Base-by-base conservation (phyloP, 306 rosid genomes). In the Prunus fruticosa region DNA sequence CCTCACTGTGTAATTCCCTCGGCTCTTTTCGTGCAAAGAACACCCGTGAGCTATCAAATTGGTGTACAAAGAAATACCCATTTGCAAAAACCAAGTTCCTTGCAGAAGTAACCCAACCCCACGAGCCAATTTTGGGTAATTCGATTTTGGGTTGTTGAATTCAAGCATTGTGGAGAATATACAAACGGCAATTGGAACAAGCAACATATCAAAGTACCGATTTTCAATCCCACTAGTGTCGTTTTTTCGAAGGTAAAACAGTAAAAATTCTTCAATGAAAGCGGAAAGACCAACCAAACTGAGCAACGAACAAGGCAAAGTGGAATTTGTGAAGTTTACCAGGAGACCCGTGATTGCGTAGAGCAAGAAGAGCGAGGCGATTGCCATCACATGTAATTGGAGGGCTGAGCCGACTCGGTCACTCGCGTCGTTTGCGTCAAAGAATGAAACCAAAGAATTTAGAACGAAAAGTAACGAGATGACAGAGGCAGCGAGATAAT, bases 41-140 rank as follows among this genome's bases (percentile, higher is more conserved):
- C 98, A 94, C 8, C 96, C 98, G 5, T 86, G 79, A 6, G 96
- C 81, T 13, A 90, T 83, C 88, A 84, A 79, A 15, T 43, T 34
- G 2, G 91, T 83, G 85, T 86, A 90, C 34, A 94, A 63, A 10
- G 97, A 92, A 0, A 92, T 2, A 16, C 95, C 95, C 89, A 90
- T 94, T 76, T 94, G 98, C 25, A 86, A 14, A 34, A 94, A 85
- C 98, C 98, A 94, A 5, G 85, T 77, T 3, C 98, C 98, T 28
- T 94, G 97, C 4, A 92, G 71, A 66, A 87, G 78, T 64, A 94
- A 65, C 27, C 93, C 98, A 28, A 86, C 54, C 73, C 89, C 97
- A 20, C 96, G 93, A 3, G 77, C 89, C 79, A 94, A 32, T 79
- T 76, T 87, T 7, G 93, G 87, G 2, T 76, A 27, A 65, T 13